Conservation (phyloP, 306 rosid species). For the Rosa chinensis region DNA sequence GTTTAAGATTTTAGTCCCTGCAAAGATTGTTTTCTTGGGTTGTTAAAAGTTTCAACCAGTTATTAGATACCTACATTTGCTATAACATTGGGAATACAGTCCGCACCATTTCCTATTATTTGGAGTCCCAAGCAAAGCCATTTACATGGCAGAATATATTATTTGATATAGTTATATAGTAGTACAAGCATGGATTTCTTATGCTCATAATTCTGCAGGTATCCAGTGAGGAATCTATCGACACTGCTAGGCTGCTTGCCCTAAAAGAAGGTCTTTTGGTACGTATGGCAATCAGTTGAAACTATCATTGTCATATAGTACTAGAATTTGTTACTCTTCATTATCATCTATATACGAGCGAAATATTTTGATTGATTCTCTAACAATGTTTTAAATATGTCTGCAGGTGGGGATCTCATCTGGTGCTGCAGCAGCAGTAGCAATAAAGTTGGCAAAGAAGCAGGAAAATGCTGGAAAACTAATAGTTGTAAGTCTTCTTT, state of each 20-base stretch:
- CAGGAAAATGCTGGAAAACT: slow-evolving; percentile 79
- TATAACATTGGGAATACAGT: not conserved
- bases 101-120: not conserved
- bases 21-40: not conserved
- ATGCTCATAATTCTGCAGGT: slow-evolving; percentile 34
- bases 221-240: slow-evolving; percentile 69
- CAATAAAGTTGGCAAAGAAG: slow-evolving; percentile 62
- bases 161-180: not conserved
- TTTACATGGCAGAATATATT: not conserved
- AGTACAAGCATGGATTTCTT: not conserved
- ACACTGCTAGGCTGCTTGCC: slow-evolving; percentile 66
- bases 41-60: not conserved
- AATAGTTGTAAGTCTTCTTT: slow-evolving; percentile 46
- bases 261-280: slow-evolving; percentile 61
- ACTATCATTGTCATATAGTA: too few relatives aligned
- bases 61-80: not conserved
- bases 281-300: not conserved
- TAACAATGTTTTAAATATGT: slow-evolving; percentile 9
- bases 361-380: not conserved
- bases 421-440: slow-evolving; percentile 77
- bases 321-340: not conserved
- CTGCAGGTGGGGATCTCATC: slow-evolving; percentile 83
- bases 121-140: not conserved
- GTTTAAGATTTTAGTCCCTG: not conserved
- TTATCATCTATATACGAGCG: not conserved